Evolutionary conservation across 805 yeast genomes (phyloP).

Genomic region (Hanseniaspora clermontiae): DNA sequence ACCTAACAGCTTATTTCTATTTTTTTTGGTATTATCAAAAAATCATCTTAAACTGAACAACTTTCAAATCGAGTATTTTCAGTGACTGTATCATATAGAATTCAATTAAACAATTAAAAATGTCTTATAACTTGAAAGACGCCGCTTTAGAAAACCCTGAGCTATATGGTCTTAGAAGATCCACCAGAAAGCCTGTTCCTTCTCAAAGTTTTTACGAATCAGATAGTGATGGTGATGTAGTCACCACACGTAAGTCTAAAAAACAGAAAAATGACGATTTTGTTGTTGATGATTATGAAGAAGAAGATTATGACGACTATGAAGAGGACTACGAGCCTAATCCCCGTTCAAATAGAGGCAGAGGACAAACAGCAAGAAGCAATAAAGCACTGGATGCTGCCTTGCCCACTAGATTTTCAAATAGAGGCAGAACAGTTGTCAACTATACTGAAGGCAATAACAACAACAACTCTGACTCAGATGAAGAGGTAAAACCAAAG

Average conservation of each 20-base stretch:
- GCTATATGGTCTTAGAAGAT: conserved; percentile 66
- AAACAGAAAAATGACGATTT: conserved; percentile 20
- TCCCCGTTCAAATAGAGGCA: conserved; percentile 17
- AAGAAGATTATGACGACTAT: conserved; percentile 17
- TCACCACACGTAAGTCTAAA: conserved; percentile 14
- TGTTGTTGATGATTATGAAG: conserved; percentile 20
- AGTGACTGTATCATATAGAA: too few species aligned
- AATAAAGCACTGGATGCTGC: conserved; percentile 18
- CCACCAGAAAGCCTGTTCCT: conserved; percentile 42
- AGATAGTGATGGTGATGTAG: conserved; percentile 21
- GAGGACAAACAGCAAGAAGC: conserved; percentile 14
- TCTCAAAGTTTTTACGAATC: conserved; percentile 7
- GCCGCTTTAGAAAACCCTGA: conserved; percentile 63
- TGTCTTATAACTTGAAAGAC: conserved; percentile 29
- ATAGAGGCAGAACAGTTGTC: conserved; percentile 48
- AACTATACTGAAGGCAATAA: conserved; percentile 37
- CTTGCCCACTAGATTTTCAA: conserved; percentile 60
- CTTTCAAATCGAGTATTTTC: too few species aligned
- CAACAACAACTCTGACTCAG: conserved; percentile 27
- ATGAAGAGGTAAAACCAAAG: conserved; percentile 26
- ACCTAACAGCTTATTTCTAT: too few species aligned
- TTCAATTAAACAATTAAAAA: not conserved
- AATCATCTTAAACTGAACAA: too few species aligned
- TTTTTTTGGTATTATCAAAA: too few species aligned
- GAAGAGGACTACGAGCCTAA: conserved; percentile 20